Evolutionary conservation across 2,329 filamentous ascomycete genomes (phyloP).

Genomic region (Fusarium austroafricanum): DNA sequence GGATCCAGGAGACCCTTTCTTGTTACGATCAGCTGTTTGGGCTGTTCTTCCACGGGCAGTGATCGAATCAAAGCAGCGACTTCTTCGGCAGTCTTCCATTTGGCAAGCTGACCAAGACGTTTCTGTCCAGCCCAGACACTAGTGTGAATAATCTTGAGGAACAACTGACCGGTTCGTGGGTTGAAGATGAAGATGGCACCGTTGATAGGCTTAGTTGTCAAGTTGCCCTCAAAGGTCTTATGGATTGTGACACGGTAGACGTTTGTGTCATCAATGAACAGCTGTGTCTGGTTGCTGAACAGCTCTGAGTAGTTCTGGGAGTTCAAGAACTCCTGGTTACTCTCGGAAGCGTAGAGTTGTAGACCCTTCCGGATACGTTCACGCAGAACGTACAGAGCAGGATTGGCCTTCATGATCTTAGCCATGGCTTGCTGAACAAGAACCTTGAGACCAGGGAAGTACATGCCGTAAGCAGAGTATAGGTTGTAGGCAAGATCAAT

Average conservation of each 20-base stretch:
- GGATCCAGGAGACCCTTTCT: conserved; percentile 97
- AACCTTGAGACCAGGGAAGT: conserved; percentile 97
- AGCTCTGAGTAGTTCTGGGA: conserved; percentile 99
- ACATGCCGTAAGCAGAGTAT: conserved; percentile 97
- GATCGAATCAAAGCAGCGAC: conserved; percentile 97
- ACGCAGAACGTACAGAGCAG: conserved; percentile 92
- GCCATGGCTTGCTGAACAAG: conserved; percentile 98
- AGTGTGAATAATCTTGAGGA: conserved; percentile 99
- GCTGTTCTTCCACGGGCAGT: conserved; percentile 95
- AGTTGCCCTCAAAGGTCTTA: conserved; percentile 98
- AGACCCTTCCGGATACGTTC: conserved; percentile 99
- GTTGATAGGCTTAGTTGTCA: conserved; percentile 99
- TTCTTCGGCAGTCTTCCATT: conserved; percentile 99
- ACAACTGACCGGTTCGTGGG: conserved; percentile 95
- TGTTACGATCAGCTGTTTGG: conserved; percentile 98
- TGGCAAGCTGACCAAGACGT: conserved; percentile 96
- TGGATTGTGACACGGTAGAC: conserved; percentile 99
- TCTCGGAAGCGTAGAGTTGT: conserved; percentile 97
- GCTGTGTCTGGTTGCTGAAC: conserved; percentile 98
- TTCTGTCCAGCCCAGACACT: conserved; percentile 99
- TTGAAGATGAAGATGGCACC: conserved; percentile 99
- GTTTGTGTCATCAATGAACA: conserved; percentile 99
- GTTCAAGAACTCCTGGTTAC: conserved; percentile 98
- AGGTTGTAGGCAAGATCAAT: conserved; percentile 98
- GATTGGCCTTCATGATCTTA: conserved; percentile 99